Percentiles rank a stretch among this genome's conserved stretches.
These are phyloP conservation scores for Trichoderma breve DNA, from an alignment of 2,329 filamentous ascomycete species.

Conservation along the genomic window DNA sequence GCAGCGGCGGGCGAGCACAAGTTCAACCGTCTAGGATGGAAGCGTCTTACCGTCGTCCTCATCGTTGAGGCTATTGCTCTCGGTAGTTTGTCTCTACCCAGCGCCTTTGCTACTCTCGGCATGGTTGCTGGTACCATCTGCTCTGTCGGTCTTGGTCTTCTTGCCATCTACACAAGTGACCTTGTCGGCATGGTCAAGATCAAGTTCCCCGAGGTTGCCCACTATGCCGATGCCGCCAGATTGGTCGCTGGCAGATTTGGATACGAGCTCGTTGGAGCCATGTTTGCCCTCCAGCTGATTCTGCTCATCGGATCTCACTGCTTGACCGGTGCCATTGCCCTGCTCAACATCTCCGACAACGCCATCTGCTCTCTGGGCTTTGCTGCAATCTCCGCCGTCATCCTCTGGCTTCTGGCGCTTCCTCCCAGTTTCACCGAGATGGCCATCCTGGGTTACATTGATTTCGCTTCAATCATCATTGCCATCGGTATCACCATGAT, in stretches of 20 bases:
- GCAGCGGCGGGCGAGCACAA: slow-evolving; percentile 45
- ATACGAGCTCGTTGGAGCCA: slow-evolving; percentile 60
- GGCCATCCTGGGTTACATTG: slow-evolving; percentile 50
- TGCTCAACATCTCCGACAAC: slow-evolving; percentile 62
- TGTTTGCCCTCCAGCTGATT: slow-evolving; percentile 62
- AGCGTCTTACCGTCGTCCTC: slow-evolving; percentile 53
- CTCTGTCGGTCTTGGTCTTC: slow-evolving; percentile 42
- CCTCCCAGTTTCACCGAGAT: slow-evolving; percentile 50
- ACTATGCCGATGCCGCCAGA: slow-evolving; percentile 66
- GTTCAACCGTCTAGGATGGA: slow-evolving; percentile 56
- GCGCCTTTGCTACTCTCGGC: slow-evolving; percentile 52
- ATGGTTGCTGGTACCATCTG: slow-evolving; percentile 51
- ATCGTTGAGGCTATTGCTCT: slow-evolving; percentile 58
- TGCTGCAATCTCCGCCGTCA: slow-evolving; percentile 45
- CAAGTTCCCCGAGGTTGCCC: slow-evolving; percentile 55
- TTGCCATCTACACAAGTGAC: slow-evolving; percentile 49
- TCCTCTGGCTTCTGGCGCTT: slow-evolving; percentile 46
- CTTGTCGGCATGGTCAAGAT: slow-evolving; percentile 50
- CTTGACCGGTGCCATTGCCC: slow-evolving; percentile 66
- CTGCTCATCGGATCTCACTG: slow-evolving; percentile 73
- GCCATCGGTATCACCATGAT: slow-evolving; percentile 67
- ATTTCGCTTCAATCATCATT: slow-evolving; percentile 60
- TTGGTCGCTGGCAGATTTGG: slow-evolving; percentile 60
- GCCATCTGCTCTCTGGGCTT: slow-evolving; percentile 47
- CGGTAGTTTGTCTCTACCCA: slow-evolving; percentile 50